Evolutionary conservation across 768 basidiomycete species (phyloP).

Genomic region (Lentinula guzmanii): DNA sequence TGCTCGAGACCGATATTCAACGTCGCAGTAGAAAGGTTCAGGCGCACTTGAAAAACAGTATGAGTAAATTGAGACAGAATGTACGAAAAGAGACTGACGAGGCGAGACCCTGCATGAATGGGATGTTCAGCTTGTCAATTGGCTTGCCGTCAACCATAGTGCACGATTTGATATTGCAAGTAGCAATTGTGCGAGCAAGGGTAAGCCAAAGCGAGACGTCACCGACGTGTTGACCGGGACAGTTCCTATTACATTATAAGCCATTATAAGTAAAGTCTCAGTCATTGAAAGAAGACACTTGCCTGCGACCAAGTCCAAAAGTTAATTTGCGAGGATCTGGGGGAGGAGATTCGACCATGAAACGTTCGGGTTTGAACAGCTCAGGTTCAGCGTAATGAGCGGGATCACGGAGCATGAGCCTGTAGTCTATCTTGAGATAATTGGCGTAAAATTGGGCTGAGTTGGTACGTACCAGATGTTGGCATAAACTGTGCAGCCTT

Average conservation of each 20-base stretch:
- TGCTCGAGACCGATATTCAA: not conserved
- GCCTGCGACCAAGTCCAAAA: slow-evolving; percentile 11
- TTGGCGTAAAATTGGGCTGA: no score
- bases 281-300: not conserved
- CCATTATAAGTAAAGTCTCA: not conserved
- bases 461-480: slow-evolving; percentile 13
- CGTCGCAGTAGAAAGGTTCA: not conserved
- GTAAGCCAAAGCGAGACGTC: not conserved
- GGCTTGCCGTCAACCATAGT: not conserved
- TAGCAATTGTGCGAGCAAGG: not conserved
- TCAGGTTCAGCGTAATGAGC: slow-evolving; percentile 7
- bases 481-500: slow-evolving; percentile 18
- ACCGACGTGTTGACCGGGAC: not conserved
- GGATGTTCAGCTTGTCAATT: not conserved
- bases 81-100: not conserved
- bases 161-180: not conserved
- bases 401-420: slow-evolving; percentile 13
- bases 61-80: not conserved
- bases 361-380: slow-evolving; percentile 10
- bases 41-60: not conserved
- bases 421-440: not conserved
- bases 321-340: slow-evolving; percentile 4
- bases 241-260: not conserved
- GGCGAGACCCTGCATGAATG: not conserved
- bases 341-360: slow-evolving; percentile 4